A percentile compares a stretch with the other conserved stretches of the same genome.
Conservation (phyloP, 1,139 yeast genomes). For the Ogataea hybrid region DNA sequence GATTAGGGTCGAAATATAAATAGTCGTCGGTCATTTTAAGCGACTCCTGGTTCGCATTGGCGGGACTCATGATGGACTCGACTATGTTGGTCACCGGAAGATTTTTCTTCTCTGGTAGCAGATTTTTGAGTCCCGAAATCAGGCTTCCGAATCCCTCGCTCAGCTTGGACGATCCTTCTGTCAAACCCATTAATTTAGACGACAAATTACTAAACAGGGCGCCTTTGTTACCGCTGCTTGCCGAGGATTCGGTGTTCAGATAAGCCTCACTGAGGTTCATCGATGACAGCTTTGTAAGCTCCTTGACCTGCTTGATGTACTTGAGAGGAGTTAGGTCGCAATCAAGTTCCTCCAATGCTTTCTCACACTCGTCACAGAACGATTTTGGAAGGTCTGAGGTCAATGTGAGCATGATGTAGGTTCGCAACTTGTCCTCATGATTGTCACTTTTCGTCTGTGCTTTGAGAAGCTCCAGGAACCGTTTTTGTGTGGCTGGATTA, state of each 20-base stretch:
- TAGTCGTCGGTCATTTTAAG: slow-evolving; percentile 81
- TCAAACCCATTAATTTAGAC: slow-evolving; percentile 71
- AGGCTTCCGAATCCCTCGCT: slow-evolving; percentile 83
- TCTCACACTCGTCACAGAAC: slow-evolving; percentile 66
- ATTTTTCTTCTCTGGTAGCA: slow-evolving; percentile 83
- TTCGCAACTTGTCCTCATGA: slow-evolving; percentile 77
- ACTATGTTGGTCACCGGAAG: slow-evolving; percentile 89
- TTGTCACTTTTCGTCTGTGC: slow-evolving; percentile 51
- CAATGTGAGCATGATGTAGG: slow-evolving; percentile 72
- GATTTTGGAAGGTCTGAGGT: slow-evolving; percentile 55
- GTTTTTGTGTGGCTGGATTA: slow-evolving; percentile 58
- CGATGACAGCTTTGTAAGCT: slow-evolving; percentile 65
- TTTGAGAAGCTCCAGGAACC: slow-evolving; percentile 56
- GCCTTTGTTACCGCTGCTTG: slow-evolving; percentile 33
- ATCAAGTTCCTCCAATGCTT: slow-evolving; percentile 53
- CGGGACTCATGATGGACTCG: slow-evolving; percentile 88
- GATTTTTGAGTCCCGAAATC: slow-evolving; percentile 82
- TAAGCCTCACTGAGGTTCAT: slow-evolving; percentile 30
- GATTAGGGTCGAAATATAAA: slow-evolving; percentile 82
- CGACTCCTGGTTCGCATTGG: slow-evolving; percentile 56
- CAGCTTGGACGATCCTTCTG: slow-evolving; percentile 65
- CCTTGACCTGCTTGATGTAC: slow-evolving; percentile 79
- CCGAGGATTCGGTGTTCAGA: slow-evolving; percentile 17
- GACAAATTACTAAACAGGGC: slow-evolving; percentile 79
- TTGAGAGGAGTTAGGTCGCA: slow-evolving; percentile 63